Base-by-base conservation (phyloP, 1,139 yeast species). In the Saccharomyces hybrid region DNA sequence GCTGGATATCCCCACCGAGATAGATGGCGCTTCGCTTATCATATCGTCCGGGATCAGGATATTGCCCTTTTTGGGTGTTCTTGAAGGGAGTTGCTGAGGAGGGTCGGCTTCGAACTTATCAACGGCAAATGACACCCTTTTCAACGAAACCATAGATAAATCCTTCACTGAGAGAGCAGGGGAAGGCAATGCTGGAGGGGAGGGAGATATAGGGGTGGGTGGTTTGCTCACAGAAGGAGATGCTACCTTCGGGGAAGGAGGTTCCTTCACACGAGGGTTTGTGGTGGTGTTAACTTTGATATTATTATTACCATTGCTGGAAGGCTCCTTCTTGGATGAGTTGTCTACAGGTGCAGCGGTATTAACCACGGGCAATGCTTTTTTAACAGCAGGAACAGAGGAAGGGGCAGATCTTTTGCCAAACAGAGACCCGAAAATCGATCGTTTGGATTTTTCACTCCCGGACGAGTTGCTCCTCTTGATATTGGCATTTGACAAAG, bases 51-150 rank as follows among this genome's bases (percentile, higher is more conserved):
- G 88, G 6, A 89, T 81, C 42, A 85, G 68, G 7, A 90, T 91
- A 64, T 87, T 84, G 2, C 98, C 97, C 61, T 79, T 79, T 58
- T 80, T 78, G 1, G 97, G 97, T 55, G 84, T 78, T 62, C 96
- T 74, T 1, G 96, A 85, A 0, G 98, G 97, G 56, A 91, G 87
- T 69, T 90, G 97, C 65, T 91, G 98, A 41, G 96, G 96, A 2
- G 98, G 97, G 68, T 91, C 96, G 57, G 76, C 77, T 0, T 76
- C 72, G 52, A 90, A 76, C 56, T 83, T 79, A 57, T 86, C 85
- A 13, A 85, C 75, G 3, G 93, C 86, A 69, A 91, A 91, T 2
- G 82, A 76, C 4, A 91, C 97, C 55, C 95, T 70, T 60, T 79
- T 78, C 59, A 85, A 73, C n/a, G 74, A 72, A 8, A 76, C 62